These are phyloP conservation scores for Leccinum subrobustum DNA, from an alignment of 1,284 basidiomycete species.

Conservation along the genomic window DNA sequence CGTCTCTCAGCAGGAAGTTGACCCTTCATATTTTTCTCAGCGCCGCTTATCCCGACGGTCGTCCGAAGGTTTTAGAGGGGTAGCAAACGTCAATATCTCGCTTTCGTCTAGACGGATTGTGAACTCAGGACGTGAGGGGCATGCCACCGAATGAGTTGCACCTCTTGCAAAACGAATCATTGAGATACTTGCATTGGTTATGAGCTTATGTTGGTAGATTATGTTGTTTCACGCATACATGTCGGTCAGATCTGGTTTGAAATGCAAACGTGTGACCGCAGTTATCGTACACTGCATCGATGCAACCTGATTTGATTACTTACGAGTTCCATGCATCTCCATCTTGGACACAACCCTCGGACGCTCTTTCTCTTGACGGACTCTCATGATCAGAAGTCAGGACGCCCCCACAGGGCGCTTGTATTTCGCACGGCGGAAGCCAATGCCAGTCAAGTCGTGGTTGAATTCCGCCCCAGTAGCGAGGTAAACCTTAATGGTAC, in stretches of 20 bases:
- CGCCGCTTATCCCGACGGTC: slow-evolving; percentile 17
- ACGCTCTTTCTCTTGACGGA: slow-evolving; percentile 71
- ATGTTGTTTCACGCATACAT: slow-evolving; percentile 2
- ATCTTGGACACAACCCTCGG: slow-evolving; percentile 63
- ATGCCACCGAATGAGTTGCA: slow-evolving; percentile 18
- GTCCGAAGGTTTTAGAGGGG: slow-evolving; percentile 7
- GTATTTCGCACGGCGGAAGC: slow-evolving; percentile 67
- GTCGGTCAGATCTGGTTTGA: not conserved
- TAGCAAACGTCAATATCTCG: slow-evolving; percentile 3
- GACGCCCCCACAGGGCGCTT: slow-evolving; percentile 58
- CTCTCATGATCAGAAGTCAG: slow-evolving; percentile 59
- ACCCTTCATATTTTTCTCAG: slow-evolving; percentile 5
- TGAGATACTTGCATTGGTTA: not conserved
- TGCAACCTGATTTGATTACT: not conserved
- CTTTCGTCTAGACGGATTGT: slow-evolving; percentile 21
- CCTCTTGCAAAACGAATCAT: not conserved
- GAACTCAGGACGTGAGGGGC: slow-evolving; percentile 4
- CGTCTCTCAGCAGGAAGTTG: slow-evolving; percentile 8
- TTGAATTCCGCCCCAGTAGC: slow-evolving; percentile 77
- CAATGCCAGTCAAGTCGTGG: slow-evolving; percentile 64
- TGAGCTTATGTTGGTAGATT: slow-evolving; percentile 5
- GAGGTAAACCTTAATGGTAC: slow-evolving; percentile 68
- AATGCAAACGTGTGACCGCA: slow-evolving; percentile 3
- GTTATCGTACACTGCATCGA: not conserved
- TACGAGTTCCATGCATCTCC: slow-evolving; percentile 58